phyloP scores from a whole-genome alignment of 768 basidiomycete genomes.

The Leucosporidium yakuticum region DNA sequence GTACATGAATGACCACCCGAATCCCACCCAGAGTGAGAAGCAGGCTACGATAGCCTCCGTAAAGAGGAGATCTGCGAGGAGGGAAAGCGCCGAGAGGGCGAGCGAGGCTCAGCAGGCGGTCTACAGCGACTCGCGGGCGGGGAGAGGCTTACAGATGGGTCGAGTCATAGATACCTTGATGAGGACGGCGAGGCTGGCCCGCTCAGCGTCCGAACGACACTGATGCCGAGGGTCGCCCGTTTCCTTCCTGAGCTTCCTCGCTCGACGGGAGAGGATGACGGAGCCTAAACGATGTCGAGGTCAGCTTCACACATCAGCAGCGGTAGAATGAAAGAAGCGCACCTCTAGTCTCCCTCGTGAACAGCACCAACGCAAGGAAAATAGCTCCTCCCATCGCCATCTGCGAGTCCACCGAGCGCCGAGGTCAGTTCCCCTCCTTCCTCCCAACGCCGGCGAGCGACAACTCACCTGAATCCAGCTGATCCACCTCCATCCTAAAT shows the following conservation, averaged over 20 bases:
- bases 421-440: neutral
- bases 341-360: constrained; percentile 66
- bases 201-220: constrained; percentile 62
- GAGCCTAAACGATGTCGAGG: constrained; percentile 40
- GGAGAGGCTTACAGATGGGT: constrained; percentile 18
- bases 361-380: constrained; percentile 51
- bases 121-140: too few relatives aligned
- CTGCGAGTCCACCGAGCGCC: neutral
- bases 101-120: neutral
- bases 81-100: too few relatives aligned
- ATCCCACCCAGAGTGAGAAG: constrained; percentile 50
- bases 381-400: constrained; percentile 54
- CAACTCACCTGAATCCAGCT: constrained; percentile 38
- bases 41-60: constrained; percentile 70
- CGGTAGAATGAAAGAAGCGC: neutral
- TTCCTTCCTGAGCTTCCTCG: constrained; percentile 58
- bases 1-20: constrained; percentile 71
- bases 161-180: constrained; percentile 56
- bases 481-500: constrained; percentile 64
- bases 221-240: constrained; percentile 61
- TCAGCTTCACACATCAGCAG: neutral
- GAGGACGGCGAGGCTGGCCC: constrained; percentile 52
- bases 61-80: constrained; percentile 50
- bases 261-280: constrained; percentile 63
- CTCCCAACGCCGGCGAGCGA: neutral